Evolutionary conservation across 2,329 filamentous ascomycete species (phyloP).

Genomic region (Fusarium sulawesiense): DNA sequence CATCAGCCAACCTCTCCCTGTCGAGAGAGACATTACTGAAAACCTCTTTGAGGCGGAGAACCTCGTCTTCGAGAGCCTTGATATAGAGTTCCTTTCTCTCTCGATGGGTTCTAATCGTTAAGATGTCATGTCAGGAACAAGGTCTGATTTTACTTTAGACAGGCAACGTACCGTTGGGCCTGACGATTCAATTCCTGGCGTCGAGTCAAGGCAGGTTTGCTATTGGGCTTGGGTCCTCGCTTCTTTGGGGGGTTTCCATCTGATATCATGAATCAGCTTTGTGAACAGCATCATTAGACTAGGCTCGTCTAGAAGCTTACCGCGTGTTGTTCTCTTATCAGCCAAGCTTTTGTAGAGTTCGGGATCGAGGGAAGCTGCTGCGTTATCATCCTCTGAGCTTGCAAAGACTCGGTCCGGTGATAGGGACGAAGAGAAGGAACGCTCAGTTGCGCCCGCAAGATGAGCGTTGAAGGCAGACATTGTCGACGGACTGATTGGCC

Average conservation of each 20-base stretch:
- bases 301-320: conserved; percentile 55
- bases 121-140: conserved; percentile 18
- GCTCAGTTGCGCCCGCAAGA: conserved; percentile 34
- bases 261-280: conserved; percentile 49
- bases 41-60: conserved; percentile 88
- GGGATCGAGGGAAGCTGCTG: conserved; percentile 62
- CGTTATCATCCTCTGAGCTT: conserved; percentile 51
- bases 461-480: conserved; percentile 42
- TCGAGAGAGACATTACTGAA: conserved; percentile 79
- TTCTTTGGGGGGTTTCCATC: conserved; percentile 90
- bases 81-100: conserved; percentile 98
- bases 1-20: conserved; percentile 78
- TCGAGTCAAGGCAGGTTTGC: conserved; percentile 90
- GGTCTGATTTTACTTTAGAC: not conserved
- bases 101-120: conserved; percentile 83
- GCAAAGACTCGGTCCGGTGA: conserved; percentile 54
- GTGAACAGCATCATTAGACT: not conserved
- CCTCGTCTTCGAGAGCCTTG: conserved; percentile 91
- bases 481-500: not conserved
- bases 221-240: conserved; percentile 94
- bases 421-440: conserved; percentile 60
- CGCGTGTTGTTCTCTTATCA: conserved; percentile 82
- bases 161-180: conserved; percentile 80
- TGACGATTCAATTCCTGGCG: conserved; percentile 95
- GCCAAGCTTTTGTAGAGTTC: conserved; percentile 74